These are phyloP conservation scores for Pythium phragmiticola DNA, from an alignment of 352 stramenopile genomes.

Conservation along the genomic window DNA sequence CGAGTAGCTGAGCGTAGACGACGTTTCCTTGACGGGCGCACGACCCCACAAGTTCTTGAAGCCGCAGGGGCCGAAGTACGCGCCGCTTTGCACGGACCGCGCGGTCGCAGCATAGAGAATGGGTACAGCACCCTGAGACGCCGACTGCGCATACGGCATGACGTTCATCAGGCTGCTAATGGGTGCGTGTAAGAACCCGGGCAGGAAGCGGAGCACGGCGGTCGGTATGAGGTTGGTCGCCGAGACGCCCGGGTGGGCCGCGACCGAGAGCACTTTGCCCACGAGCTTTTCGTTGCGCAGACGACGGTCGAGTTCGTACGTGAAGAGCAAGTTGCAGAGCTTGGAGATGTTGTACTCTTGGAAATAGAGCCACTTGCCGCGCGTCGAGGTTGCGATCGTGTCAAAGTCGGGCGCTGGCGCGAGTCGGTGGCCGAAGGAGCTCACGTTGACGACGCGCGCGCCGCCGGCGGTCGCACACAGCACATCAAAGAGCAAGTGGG, in stretches of 20 bases:
- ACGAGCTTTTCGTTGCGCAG: constrained; percentile 24
- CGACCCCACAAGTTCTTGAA: constrained; percentile 24
- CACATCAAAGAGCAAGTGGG: constrained; percentile 46
- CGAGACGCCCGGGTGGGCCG: constrained; percentile 47
- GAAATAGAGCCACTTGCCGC: constrained; percentile 30
- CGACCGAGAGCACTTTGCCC: constrained; percentile 33
- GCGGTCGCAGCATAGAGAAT: constrained; percentile 24
- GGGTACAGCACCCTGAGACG: constrained; percentile 11
- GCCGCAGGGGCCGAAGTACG: constrained; percentile 23
- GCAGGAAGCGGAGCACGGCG: constrained; percentile 29
- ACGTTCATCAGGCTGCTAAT: constrained; percentile 11
- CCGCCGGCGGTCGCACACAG: constrained; percentile 24
- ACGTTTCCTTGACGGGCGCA: constrained; percentile 15
- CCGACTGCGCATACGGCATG: constrained; percentile 20
- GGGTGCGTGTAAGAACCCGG: constrained; percentile 25
- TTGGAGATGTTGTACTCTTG: constrained; percentile 63
- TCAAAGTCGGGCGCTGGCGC: constrained; percentile 18
- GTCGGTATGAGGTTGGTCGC: constrained; percentile 51
- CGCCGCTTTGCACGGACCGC: constrained; percentile 19
- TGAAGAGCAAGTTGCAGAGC: constrained; percentile 63
- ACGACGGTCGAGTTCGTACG: constrained; percentile 53
- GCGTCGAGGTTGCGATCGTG: constrained; percentile 15
- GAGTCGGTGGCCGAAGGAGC: constrained; percentile 28
- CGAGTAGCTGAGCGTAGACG: constrained; percentile 21
- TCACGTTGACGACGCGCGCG: constrained; percentile 47